Base-by-base conservation (phyloP, 331 rosid genomes). In the Phaseolus coccineus region DNA sequence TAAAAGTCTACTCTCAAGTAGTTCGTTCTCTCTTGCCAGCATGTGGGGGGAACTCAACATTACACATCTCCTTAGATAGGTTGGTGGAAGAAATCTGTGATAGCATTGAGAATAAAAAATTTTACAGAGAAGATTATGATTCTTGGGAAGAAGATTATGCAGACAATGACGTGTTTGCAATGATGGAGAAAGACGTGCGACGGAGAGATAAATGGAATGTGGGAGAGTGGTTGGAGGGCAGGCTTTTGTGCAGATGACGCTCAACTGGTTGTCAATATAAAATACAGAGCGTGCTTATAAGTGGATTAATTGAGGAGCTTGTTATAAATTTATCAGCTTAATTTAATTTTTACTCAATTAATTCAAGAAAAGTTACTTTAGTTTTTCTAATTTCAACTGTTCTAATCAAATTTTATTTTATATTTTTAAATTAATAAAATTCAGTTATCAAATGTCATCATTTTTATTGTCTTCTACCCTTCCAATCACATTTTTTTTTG, bases 201-300 rank as follows among this genome's bases (percentile, higher is more conserved):
- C 11, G 55, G 53, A 42, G 53, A 10, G 72, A 24, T 42, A 5
- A 84, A 81, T 68, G 90, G 88, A 51, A 75, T 81, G 12, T 89
- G 96, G 96, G 86, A 83, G 65, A 76, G 10, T 47, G 88, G 92
- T 75, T 91, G 96, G 96, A 80, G 79, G 73, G 63, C 50, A 56
- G 87, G 85, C 69, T 85, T 82, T 84, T 89, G 87, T 8, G 78
- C 64, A 65, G 87, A 88, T 46, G 96, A 89, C 73, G 89, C 87
- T 71, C 87, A 82, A 73, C 88, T 79, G 76, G 88, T 89, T 73
- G 87, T 80, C 73, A 82, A n/a, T n/a, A 31, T 74, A 85, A 80
- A 52, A 61, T 84, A 64, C 94, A 81, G 80, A 85, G 5, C 82
- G 74, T 79, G 68, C 74, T 88, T 75, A 22, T 89, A 24, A 74